Conservation (phyloP, 2,329 filamentous ascomycete genomes). For the Arachnomyces sp. region DNA sequence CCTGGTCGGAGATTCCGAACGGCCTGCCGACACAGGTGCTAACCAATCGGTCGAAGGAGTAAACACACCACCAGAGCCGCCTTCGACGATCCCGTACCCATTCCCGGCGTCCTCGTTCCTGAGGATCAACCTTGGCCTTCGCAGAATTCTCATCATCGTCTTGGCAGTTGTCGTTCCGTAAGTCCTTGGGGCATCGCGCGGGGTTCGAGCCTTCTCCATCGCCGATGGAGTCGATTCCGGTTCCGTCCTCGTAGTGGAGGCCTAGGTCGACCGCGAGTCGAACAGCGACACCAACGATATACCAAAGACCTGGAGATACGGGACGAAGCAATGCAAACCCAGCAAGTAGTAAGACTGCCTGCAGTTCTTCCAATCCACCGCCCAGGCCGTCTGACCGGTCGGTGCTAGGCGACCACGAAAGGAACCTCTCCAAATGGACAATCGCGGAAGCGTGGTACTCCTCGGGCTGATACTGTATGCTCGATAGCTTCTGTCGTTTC, state of each 20-base stretch:
- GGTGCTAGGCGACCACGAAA: conserved; percentile 56
- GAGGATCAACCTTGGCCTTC: conserved; percentile 38
- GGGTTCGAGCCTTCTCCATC: conserved; percentile 24
- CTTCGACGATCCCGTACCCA: conserved; percentile 81
- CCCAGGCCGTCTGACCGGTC: conserved; percentile 54
- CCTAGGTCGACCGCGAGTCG: conserved; percentile 86
- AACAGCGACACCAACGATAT: conserved; percentile 90
- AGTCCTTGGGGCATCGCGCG: conserved; percentile 24
- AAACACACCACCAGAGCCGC: conserved; percentile 94
- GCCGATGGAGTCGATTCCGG: conserved; percentile 48
- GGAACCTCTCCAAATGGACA: conserved; percentile 78
- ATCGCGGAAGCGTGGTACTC: conserved; percentile 96
- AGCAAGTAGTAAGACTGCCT: conserved; percentile 83
- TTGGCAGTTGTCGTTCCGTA: conserved; percentile 25
- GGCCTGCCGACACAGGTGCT: conserved; percentile 89
- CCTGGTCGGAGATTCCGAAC: conserved; percentile 91
- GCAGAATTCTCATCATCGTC: conserved; percentile 23
- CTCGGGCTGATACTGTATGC: conserved; percentile 69
- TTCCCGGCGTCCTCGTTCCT: conserved; percentile 62
- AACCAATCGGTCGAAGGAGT: conserved; percentile 89
- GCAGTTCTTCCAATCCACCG: conserved; percentile 85
- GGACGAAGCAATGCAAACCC: conserved; percentile 87
- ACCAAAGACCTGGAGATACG: conserved; percentile 91
- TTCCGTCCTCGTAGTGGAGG: conserved; percentile 84
- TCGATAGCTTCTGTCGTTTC: conserved; percentile 48